Evolutionary conservation across 495 filamentous ascomycete genomes (phyloP).

Genomic region (Lasiosphaeria miniovina): DNA sequence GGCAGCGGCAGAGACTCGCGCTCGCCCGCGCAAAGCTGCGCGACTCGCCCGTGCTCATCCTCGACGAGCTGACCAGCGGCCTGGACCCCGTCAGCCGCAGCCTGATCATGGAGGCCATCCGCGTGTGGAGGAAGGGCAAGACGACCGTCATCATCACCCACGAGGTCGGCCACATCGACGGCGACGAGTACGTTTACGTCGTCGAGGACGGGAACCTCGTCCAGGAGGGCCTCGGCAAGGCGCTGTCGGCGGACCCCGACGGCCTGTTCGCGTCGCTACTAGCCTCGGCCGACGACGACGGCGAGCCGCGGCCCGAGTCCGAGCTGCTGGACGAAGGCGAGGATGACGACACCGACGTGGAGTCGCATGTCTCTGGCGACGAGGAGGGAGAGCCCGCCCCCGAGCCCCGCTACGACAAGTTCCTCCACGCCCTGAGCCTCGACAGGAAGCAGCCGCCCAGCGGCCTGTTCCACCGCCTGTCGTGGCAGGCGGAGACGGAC

Average conservation of each 20-base stretch:
- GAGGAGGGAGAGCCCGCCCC: slow-evolving; percentile 9
- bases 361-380: no score
- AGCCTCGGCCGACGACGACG: slow-evolving; percentile 24
- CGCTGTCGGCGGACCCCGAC: slow-evolving; percentile 29
- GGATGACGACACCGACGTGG: not conserved
- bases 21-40: slow-evolving; percentile 73
- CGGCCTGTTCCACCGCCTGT: slow-evolving; percentile 20
- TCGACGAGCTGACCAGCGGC: slow-evolving; percentile 86
- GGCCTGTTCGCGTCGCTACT: slow-evolving; percentile 34
- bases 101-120: slow-evolving; percentile 68
- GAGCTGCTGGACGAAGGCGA: slow-evolving; percentile 2
- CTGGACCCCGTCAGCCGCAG: slow-evolving; percentile 68
- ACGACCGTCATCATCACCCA: slow-evolving; percentile 94
- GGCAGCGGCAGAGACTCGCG: slow-evolving; percentile 75
- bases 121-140: slow-evolving; percentile 69
- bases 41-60: slow-evolving; percentile 76
- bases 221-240: slow-evolving; percentile 58
- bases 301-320: not conserved
- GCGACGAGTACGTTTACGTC: slow-evolving; percentile 76
- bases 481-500: slow-evolving; percentile 2
- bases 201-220: slow-evolving; percentile 68
- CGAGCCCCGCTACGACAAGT: slow-evolving; percentile 13
- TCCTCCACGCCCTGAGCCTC: slow-evolving; percentile 17
- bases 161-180: slow-evolving; percentile 75
- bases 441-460: slow-evolving; percentile 7